phyloP scores from a whole-genome alignment of 1,284 basidiomycete genomes.

The Crepidotus sp. region DNA sequence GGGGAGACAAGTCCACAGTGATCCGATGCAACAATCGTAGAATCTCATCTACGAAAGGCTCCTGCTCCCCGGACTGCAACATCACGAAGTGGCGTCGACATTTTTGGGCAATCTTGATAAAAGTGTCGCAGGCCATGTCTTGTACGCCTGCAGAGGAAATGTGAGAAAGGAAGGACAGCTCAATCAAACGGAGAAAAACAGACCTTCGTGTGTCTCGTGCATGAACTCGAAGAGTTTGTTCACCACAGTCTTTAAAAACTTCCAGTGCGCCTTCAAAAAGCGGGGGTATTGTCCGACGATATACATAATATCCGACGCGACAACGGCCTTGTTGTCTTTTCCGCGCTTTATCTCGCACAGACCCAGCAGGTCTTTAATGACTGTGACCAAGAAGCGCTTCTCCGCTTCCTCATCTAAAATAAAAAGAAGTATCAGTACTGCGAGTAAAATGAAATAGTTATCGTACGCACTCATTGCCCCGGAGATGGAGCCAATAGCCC shows the following conservation, averaged over 20 bases:
- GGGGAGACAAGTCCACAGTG: slow-evolving; percentile 90
- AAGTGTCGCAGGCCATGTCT: slow-evolving; percentile 99
- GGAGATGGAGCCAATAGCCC: slow-evolving; percentile 99
- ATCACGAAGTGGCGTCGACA: slow-evolving; percentile 98
- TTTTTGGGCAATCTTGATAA: slow-evolving; percentile 99
- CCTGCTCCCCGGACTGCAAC: slow-evolving; percentile 95
- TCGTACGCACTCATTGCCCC: slow-evolving; percentile 91
- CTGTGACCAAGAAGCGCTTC: slow-evolving; percentile 97
- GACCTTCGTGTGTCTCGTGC: slow-evolving; percentile 99
- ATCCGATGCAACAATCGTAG: slow-evolving; percentile 87
- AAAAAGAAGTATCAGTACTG: slow-evolving; percentile 9
- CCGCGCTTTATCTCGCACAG: slow-evolving; percentile 98
- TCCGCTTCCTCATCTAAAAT: slow-evolving; percentile 94
- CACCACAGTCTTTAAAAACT: slow-evolving; percentile 99
- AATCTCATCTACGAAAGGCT: slow-evolving; percentile 99
- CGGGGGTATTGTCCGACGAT: slow-evolving; percentile 99
- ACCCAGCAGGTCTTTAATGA: slow-evolving; percentile 97
- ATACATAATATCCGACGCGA: slow-evolving; percentile 99
- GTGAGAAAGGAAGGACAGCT: slow-evolving; percentile 9
- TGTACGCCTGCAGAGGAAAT: slow-evolving; percentile 71
- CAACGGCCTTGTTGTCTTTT: slow-evolving; percentile 99
- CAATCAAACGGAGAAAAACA: slow-evolving; percentile 15
- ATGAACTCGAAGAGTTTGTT: slow-evolving; percentile 99
- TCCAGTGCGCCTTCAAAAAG: slow-evolving; percentile 99
- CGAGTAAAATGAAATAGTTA: not conserved